A percentile compares a stretch with the other conserved stretches of the same genome.
Conservation (phyloP, 495 filamentous ascomycete species). For the Tuber calosporum region DNA sequence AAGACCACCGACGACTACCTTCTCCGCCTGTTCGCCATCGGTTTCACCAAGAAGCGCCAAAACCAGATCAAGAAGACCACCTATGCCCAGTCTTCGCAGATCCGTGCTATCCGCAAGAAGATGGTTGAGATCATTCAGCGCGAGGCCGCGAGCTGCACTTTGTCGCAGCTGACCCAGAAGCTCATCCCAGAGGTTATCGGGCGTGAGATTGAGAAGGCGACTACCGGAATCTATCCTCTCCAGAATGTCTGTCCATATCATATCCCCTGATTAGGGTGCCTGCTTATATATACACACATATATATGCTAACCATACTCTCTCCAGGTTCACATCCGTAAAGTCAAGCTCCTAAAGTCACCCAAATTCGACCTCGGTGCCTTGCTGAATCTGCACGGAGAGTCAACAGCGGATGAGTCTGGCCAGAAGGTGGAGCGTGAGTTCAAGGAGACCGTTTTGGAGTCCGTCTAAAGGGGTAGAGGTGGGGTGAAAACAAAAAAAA, state of each 20-base stretch:
- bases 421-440: conserved; percentile 97
- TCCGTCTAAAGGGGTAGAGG: conserved; percentile 59
- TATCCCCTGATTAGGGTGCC: conserved; percentile 4
- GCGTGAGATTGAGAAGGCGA: conserved; percentile 98
- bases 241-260: conserved; percentile 71
- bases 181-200: conserved; percentile 98
- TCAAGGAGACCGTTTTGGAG: conserved; percentile 94
- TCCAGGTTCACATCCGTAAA: conserved; percentile 97
- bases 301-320: conserved; percentile 26
- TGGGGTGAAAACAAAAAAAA: conserved; percentile 45
- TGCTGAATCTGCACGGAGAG: conserved; percentile 94
- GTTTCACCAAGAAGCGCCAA: conserved; percentile 95
- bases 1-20: conserved; percentile 99
- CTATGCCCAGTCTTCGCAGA: conserved; percentile 91
- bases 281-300: conserved; percentile 6
- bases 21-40: conserved; percentile 93
- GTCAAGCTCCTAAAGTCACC: conserved; percentile 96
- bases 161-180: conserved; percentile 92
- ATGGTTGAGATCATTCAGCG: conserved; percentile 98
- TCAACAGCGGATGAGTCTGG: conserved; percentile 90
- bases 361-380: conserved; percentile 96
- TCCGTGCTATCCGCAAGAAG: conserved; percentile 95
- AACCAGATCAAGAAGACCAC: conserved; percentile 99
- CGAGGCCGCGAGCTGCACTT: conserved; percentile 85
- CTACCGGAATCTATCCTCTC: conserved; percentile 97